Base-by-base conservation (phyloP, 1,284 basidiomycete genomes). In the Malassezia globosa region DNA sequence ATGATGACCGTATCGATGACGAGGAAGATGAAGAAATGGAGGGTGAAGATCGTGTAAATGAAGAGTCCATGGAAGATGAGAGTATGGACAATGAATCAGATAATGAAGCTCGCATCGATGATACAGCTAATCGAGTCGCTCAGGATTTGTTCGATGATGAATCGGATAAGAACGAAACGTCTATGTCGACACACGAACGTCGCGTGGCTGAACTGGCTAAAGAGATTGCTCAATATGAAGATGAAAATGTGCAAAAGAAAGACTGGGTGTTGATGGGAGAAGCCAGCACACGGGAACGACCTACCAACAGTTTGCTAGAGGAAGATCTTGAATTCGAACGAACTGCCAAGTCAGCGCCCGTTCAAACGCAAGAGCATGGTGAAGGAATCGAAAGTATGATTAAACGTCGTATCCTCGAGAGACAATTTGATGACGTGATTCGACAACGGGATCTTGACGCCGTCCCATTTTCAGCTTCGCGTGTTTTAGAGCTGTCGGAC, bases 181-280 rank as follows among this genome's bases (percentile, higher is more conserved):
- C 60, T 18, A 58, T 77, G 11, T 78, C 77, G 0, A 74, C 73
- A 1, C 75, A 78, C 56, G 77, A 78, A 56, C 73, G 73, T 48
- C 74, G 77, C 1, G 73, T 77, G 37, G 68, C 73, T 13, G 75
- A 74, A 6, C 66, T 80, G 14, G 72, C 74, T 1, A 70, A 73
- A 25, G 76, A 79, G 60, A 80, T 80, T 47, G 73, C 75, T 7
- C 65, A 74, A 42, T 73, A 79, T 22, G 78, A 80, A 57, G 61
- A 67, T 22, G 74, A 79, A 63, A 78, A 78, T 37, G 74, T 79
- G 22, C 76, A 73, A 5, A 74, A 75, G 27, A 78, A 78, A 63
- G 90, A 96, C 58, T 99, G 94, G 94, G 83, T 83, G 5, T 77
- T 96, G 27, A 80, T 86, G 76, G 92, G 94, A 38, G 94, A 99